Percentiles rank a stretch among this genome's conserved stretches.
Evolutionary conservation across 495 filamentous ascomycete genomes (phyloP).

Genomic region (Hypoxylon subgilvum): DNA sequence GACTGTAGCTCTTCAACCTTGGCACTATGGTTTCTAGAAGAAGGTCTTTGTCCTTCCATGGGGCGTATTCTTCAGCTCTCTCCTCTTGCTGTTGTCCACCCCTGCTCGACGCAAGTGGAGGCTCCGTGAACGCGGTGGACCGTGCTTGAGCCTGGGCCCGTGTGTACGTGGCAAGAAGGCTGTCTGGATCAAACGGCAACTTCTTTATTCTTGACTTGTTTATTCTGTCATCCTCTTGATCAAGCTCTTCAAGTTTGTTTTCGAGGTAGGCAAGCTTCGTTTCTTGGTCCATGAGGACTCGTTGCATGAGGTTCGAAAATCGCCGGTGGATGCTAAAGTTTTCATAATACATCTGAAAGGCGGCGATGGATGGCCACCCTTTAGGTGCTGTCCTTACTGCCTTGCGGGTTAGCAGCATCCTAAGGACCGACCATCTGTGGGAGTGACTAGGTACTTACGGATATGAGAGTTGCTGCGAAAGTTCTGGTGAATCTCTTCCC

Average conservation of each 20-base stretch:
- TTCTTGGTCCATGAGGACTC: conserved; percentile 16
- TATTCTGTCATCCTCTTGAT: neutral
- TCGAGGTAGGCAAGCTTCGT: conserved; percentile 19
- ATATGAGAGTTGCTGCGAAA: conserved; percentile 3
- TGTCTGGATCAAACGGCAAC: neutral
- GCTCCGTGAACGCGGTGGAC: neutral
- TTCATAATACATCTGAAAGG: neutral
- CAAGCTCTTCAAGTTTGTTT: conserved; percentile 15
- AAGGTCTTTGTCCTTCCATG: conserved; percentile 16
- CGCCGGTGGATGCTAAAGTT: conserved; percentile 9
- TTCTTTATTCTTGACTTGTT: neutral
- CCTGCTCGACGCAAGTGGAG: neutral
- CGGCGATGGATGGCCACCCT: conserved; percentile 14
- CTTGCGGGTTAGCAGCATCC: neutral
- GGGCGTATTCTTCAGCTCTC: neutral
- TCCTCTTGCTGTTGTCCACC: neutral
- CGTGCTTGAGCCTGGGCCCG: neutral
- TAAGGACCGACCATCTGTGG: too few species aligned
- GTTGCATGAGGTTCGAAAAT: conserved; percentile 10
- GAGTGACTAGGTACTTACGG: neutral
- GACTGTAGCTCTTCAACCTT: conserved; percentile 5
- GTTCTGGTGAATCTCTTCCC: neutral
- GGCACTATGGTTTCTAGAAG: conserved; percentile 4
- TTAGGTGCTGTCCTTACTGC: conserved; percentile 1
- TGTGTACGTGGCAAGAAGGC: neutral